Evolutionary conservation across 352 stramenopile genomes (phyloP), one percentile per base, ranked within the genome.

Genomic region (Phytophthora litchii): DNA sequence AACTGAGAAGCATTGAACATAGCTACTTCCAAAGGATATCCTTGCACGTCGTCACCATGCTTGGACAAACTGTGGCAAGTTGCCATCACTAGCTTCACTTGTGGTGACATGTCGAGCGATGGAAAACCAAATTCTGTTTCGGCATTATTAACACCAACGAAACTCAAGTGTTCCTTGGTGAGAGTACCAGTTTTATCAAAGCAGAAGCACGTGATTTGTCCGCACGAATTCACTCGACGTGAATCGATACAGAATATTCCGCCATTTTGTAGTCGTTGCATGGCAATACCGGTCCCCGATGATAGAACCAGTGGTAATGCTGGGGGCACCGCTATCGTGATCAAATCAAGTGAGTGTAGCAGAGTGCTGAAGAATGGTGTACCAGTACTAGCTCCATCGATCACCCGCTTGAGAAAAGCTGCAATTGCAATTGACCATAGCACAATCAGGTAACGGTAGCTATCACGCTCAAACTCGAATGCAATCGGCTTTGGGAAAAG

Each of bases 161-260:
- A 72, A n/a, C 67, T 67, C 7, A 87, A 62, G 13, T 64, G 40
- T 9, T 86, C 72, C 36, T 83, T 38, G 1, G 79, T 89, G 7
- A 89, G 54, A 23, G 79, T 89, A 1, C 79, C 76, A 4, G 79
- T 89, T 67, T 89, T 89, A 50, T 89, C 79, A 32, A 89, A 89
- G 64, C 76, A 89, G 36, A 77, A 89, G 40, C 67, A 83, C n/a
- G 66, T 53, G n/a, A 89, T 32, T 34, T 89, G 74, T 23, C 76
- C 79, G 3, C 66, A 74, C 13, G 61, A 72, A 47, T 82, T 89
- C 41, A 89, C 76, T 12, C 77, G 65, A 42, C 79, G 57, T 8
- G 62, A 61, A 13, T 78, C 69, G 14, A 78, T 76, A 53, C 69
- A 78, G 47, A 78, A 78, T 16, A 81, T 67, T 1, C 68, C 64